Base-by-base conservation (phyloP, 1,284 basidiomycete genomes). In the Cryptococcus jaspeensis region DNA sequence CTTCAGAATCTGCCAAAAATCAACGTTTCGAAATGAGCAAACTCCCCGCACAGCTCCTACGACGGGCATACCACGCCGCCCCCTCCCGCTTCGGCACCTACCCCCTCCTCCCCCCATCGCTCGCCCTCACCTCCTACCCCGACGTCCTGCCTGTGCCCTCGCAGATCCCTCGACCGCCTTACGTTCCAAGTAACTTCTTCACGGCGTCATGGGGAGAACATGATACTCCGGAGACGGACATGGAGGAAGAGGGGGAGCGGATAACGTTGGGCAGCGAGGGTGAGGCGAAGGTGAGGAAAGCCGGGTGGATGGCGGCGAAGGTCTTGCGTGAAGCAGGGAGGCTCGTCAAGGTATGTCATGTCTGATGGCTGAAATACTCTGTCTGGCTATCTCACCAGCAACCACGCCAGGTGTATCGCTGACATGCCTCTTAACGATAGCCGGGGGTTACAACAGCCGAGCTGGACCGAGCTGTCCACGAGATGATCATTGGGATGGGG, bases 371-470 rank as follows among this genome's bases (percentile, higher is more conserved):
- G n/a, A 18, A 11, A 16, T 20, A 16, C 15, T 23, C n/a, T n/a
- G n/a, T n/a, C n/a, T n/a, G n/a, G n/a, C n/a, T n/a, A n/a, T n/a
- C n/a, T n/a, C n/a, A 12, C 11, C 3, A 43, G 18, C 23, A 6
- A 18, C 7, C 6, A 16, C 39, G 1, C 44, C 20, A 22, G 5
- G 11, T 46, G 22, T 20, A 25, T 9, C 28, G 28, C 18, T 46
- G 16, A 46, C 28, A 16, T 46, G 23, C 3, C 39, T n/a, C n/a
- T 28, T 20, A 4, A 23, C 22, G 9, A 37, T 23, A 91, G 90
- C 81, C 84, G 47, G 88, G 88, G 6, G 74, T 85, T 13, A 90
- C 89, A 2, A 92, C 92, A 5, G 82, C 87, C 53, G 78, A 80
- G 9, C 85, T 94, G 51, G 90, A 94, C 70, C 74, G 78, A 16